These are phyloP conservation scores for Colletotrichum tabaci DNA, from an alignment of 2,329 filamentous ascomycete species.

Conservation along the genomic window DNA sequence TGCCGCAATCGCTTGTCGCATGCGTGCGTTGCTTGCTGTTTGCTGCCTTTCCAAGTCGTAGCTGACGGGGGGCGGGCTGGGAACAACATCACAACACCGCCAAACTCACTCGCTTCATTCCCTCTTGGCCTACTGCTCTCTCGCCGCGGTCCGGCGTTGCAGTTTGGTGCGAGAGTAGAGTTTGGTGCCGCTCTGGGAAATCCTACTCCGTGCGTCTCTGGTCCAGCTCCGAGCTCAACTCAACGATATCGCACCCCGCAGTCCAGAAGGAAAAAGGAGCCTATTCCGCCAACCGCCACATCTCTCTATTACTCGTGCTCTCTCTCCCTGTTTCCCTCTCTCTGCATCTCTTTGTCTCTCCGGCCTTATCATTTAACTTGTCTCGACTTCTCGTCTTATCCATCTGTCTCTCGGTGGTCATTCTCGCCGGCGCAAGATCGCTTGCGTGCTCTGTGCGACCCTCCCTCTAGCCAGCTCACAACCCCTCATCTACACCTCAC, in stretches of 20 bases:
- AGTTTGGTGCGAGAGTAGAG: constrained; percentile 32
- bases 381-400: constrained; percentile 38
- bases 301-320: constrained; percentile 30
- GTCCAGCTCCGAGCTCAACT: constrained; percentile 35
- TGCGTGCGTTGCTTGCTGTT: constrained; percentile 12
- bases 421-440: not conserved
- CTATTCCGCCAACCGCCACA: constrained; percentile 39
- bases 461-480: not conserved
- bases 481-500: constrained; percentile 5
- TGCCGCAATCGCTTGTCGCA: constrained; percentile 24
- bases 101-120: not conserved
- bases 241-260: constrained; percentile 31
- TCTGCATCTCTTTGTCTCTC: not conserved
- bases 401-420: not conserved
- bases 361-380: not conserved
- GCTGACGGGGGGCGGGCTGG: not conserved
- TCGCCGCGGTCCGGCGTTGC: constrained; percentile 13
- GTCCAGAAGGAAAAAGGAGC: not conserved
- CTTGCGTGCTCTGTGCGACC: constrained; percentile 10
- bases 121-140: not conserved
- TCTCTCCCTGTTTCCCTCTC: constrained; percentile 46
- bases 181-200: constrained; percentile 19
- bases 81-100: not conserved
- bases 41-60: constrained; percentile 20
- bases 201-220: constrained; percentile 25